These are phyloP conservation scores for Closterium sp. DNA, from an alignment of 139 green algal genomes.

Conservation along the genomic window DNA sequence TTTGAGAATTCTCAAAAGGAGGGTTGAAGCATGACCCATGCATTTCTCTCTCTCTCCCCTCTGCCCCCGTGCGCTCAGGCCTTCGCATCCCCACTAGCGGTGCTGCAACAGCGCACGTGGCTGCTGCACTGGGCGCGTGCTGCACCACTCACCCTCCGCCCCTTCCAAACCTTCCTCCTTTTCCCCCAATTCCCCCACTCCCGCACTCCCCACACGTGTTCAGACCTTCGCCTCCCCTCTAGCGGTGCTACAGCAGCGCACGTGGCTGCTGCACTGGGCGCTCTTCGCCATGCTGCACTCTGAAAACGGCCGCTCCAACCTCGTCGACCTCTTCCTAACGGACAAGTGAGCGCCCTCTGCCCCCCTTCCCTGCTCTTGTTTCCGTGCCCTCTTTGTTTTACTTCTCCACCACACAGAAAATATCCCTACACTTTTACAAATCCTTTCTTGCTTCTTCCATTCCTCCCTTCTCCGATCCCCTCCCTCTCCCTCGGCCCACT, in stretches of 20 bases:
- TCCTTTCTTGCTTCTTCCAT: background rate
- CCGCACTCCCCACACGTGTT: background rate
- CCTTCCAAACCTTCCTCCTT: no score
- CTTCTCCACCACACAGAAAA: no score
- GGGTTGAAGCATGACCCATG: no score
- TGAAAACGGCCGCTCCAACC: constrained; percentile 86
- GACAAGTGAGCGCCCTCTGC: constrained; percentile 53
- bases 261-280: constrained; percentile 97
- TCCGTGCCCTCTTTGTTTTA: no score
- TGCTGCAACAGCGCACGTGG: constrained; percentile 97
- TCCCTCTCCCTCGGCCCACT: no score
- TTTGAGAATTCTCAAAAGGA: no score
- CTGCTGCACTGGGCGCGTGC: constrained; percentile 91
- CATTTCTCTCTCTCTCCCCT: no score
- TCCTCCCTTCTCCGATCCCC: background rate
- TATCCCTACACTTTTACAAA: background rate
- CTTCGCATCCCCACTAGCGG: constrained; percentile 71
- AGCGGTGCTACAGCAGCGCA: constrained; percentile 91
- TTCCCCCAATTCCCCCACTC: background rate
- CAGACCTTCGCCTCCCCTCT: constrained; percentile 80
- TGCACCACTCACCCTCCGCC: no score
- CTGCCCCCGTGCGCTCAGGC: no score
- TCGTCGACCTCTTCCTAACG: constrained; percentile 96
- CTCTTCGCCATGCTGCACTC: constrained; percentile 99
- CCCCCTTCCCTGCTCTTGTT: no score